Conservation (phyloP, 306 rosid genomes). For the Cyclanthera cordifolia region DNA sequence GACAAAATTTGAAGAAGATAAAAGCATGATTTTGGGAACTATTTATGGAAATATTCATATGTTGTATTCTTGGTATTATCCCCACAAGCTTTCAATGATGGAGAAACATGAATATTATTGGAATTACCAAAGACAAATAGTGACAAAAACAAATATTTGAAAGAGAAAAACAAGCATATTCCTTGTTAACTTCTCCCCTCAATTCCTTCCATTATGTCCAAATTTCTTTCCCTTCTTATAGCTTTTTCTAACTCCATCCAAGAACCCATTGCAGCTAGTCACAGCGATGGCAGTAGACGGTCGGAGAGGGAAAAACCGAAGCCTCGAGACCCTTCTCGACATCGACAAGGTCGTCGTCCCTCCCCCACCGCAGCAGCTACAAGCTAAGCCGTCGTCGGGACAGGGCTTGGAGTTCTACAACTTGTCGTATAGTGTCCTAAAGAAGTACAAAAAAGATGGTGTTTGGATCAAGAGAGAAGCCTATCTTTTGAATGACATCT, state of each 20-base stretch:
- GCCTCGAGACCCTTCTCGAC: constrained; percentile 50
- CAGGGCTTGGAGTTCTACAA: constrained; percentile 56
- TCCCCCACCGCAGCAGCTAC: constrained; percentile 14
- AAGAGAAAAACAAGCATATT: background rate
- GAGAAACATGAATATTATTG: background rate
- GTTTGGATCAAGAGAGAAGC: constrained; percentile 55
- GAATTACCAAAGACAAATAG: background rate
- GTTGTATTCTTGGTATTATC: background rate
- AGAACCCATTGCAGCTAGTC: background rate
- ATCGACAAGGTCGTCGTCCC: constrained; percentile 26
- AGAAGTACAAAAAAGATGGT: constrained; percentile 68
- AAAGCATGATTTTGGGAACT: background rate
- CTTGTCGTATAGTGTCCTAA: constrained; percentile 48
- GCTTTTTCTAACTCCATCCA: background rate
- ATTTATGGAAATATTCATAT: background rate
- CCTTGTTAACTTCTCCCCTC: background rate
- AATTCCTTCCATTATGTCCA: background rate
- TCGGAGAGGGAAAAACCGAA: constrained; percentile 14
- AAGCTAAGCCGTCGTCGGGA: constrained; percentile 34
- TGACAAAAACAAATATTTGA: background rate
- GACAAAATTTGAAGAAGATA: no score
- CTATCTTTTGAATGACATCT: constrained; percentile 65
- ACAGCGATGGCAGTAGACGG: constrained; percentile 13
- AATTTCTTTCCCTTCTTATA: background rate
- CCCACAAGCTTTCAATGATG: background rate